These are phyloP conservation scores for Piper longum DNA, from an alignment of 164 flowering plant species.

Conservation along the genomic window DNA sequence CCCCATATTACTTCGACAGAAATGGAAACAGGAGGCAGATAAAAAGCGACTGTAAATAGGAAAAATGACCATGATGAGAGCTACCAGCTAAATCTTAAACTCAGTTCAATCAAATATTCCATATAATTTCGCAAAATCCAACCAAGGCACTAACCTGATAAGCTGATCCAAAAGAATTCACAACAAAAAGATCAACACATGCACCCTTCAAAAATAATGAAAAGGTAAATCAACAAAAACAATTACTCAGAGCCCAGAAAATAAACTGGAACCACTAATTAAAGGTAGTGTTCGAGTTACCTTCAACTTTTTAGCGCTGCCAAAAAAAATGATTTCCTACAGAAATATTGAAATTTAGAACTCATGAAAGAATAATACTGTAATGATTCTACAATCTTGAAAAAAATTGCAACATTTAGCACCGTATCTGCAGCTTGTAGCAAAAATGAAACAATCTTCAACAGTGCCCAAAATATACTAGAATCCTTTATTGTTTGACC, in stretches of 20 bases:
- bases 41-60: conserved; percentile 56
- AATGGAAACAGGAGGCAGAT: conserved; percentile 80
- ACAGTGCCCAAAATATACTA: conserved; percentile 77
- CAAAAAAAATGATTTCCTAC: conserved; percentile 73
- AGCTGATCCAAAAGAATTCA: conserved; percentile 91
- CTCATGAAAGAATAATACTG: background rate
- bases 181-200: conserved; percentile 81
- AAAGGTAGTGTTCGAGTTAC: conserved; percentile 18
- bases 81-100: background rate
- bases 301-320: conserved; percentile 48
- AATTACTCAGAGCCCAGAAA: background rate
- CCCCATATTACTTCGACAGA: conserved; percentile 93
- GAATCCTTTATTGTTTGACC: conserved; percentile 65
- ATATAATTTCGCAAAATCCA: background rate
- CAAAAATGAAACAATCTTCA: conserved; percentile 78
- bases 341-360: conserved; percentile 1
- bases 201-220: conserved; percentile 39
- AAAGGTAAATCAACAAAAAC: background rate
- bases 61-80: background rate
- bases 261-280: background rate
- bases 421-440: conserved; percentile 95
- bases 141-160: conserved; percentile 50
- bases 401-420: conserved; percentile 43
- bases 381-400: background rate
- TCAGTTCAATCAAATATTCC: background rate